Conservation (phyloP, 2,329 filamentous ascomycete species). For the Exophiala aquamarina region DNA sequence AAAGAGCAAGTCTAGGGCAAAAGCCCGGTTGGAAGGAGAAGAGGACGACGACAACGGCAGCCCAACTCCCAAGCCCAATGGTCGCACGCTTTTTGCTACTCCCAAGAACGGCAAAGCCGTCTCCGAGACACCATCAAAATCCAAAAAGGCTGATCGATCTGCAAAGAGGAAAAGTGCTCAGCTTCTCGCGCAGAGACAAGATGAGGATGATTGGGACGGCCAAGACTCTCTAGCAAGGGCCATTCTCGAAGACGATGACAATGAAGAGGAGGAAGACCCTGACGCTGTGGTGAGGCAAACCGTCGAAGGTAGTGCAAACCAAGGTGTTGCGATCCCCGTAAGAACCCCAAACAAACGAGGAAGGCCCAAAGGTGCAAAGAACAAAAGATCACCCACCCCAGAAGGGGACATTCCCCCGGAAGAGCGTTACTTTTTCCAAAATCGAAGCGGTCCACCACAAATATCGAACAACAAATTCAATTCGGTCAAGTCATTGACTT, state of each 20-base stretch:
- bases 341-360: slow-evolving; percentile 57
- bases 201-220: slow-evolving; percentile 62
- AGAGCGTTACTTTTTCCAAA: slow-evolving; percentile 92
- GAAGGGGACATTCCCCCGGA: slow-evolving; percentile 80
- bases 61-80: slow-evolving; percentile 30
- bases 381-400: slow-evolving; percentile 72
- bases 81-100: slow-evolving; percentile 41
- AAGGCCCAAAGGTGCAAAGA: slow-evolving; percentile 56
- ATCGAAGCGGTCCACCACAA: slow-evolving; percentile 74
- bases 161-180: slow-evolving; percentile 82
- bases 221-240: slow-evolving; percentile 67
- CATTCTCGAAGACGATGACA: slow-evolving; percentile 57
- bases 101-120: slow-evolving; percentile 35
- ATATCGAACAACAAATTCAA: slow-evolving; percentile 85
- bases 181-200: slow-evolving; percentile 72
- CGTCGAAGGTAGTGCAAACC: slow-evolving; percentile 34
- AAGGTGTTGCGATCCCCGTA: slow-evolving; percentile 40
- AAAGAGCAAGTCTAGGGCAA: slow-evolving; percentile 13
- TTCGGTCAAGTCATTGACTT: slow-evolving; percentile 73
- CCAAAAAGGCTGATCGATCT: slow-evolving; percentile 76
- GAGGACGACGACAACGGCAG: slow-evolving; percentile 15
- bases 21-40: slow-evolving; percentile 14
- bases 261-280: slow-evolving; percentile 31
- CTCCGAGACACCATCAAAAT: slow-evolving; percentile 59
- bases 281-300: slow-evolving; percentile 31